Evolutionary conservation across 2,329 filamentous ascomycete species (phyloP), one percentile per base, ranked within the genome.

Genomic region (Diplodia scrobiculata): DNA sequence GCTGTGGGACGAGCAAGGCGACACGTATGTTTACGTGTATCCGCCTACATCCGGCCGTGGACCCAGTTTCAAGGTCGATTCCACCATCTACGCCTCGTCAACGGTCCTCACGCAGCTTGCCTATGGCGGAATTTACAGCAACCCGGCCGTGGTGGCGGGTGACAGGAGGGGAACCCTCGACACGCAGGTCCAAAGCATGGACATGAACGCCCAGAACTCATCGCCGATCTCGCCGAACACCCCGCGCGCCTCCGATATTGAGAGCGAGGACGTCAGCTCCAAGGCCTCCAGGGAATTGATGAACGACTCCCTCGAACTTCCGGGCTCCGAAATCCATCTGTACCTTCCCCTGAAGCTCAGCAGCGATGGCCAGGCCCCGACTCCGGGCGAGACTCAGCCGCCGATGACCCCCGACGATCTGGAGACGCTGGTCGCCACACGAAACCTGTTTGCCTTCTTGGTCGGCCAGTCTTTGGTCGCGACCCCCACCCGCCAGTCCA

Each of bases 391-490:
- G 3, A 45, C 41, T 27, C 67, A 63, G 62, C 69, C 77, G 71
- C 72, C 69, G 68, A 73, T 54, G 68, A 77, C 65, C 72, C 73
- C 69, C 38, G 79, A 84, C 45, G 86, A 88, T 70, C 75, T 84
- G 7, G 84, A 88, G 68, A 83, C 81, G 0, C 75, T 89, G 38
- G 74, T 89, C 7, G 78, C 85, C 13, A 85, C 86, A 71, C 84
- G 86, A 62, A 89, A 89, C 71, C 79, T 88, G 64, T 87, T 89
- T 73, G 84, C 86, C 5, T 89, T 89, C 70, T 77, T 89, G 1
- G 78, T 84, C n/a, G 86, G 86, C 3, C 84, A 87, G 71, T 84
- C 85, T 1, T 76, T 89, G 17, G 81, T 89, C 11, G 85, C 86
- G 2, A 88, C 85, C 0, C 81, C 84, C 25, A 78, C 80, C 58